Evolutionary conservation across 2,329 filamentous ascomycete genomes (phyloP).

Genomic region (Cladosporium sp.): DNA sequence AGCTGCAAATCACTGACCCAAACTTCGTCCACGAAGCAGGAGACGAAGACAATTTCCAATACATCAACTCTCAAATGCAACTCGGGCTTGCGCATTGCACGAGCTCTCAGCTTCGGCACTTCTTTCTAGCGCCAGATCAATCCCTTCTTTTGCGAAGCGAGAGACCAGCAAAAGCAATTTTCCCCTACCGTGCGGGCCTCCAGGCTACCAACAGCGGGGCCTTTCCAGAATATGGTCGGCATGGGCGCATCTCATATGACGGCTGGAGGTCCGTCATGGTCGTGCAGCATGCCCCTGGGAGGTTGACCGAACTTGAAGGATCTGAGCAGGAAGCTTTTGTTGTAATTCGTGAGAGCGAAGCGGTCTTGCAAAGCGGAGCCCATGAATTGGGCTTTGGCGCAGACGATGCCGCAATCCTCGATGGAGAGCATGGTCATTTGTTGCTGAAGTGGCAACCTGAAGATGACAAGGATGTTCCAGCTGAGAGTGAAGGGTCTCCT

Average conservation of each 20-base stretch:
- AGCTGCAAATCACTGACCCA: not conserved
- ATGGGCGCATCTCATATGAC: constrained; percentile 2
- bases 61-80: constrained; percentile 13
- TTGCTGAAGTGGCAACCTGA: constrained; percentile 21
- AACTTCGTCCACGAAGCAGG: constrained; percentile 9
- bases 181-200: constrained; percentile 26
- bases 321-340: constrained; percentile 12
- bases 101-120: constrained; percentile 23
- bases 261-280: not conserved
- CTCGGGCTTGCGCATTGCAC: constrained; percentile 24
- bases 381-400: constrained; percentile 12
- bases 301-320: not conserved
- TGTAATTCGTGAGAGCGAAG: constrained; percentile 25
- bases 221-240: not conserved
- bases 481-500: constrained; percentile 12
- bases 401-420: constrained; percentile 12
- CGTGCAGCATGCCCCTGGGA: not conserved
- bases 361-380: constrained; percentile 15
- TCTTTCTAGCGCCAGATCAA: constrained; percentile 18
- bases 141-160: constrained; percentile 17
- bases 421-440: constrained; percentile 23
- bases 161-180: constrained; percentile 22
- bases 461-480: constrained; percentile 32
- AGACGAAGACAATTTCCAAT: constrained; percentile 20
- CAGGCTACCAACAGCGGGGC: not conserved